Base-by-base conservation (phyloP, 257 asterid species). In the Fraxinus quadrangulata region DNA sequence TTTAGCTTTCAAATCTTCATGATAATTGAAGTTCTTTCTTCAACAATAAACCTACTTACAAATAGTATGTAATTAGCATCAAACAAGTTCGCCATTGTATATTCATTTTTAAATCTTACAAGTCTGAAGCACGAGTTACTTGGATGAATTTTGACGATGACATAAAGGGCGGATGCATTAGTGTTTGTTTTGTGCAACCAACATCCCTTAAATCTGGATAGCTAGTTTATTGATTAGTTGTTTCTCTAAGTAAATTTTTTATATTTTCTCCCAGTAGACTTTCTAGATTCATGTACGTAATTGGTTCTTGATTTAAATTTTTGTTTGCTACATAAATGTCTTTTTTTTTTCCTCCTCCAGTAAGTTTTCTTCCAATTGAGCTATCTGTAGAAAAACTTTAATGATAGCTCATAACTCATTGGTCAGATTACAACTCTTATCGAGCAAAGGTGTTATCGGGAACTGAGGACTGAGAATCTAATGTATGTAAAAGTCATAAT, bases 371-470 rank as follows among this genome's bases (percentile, higher is more conserved):
- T 61, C 33, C 68, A 61, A 61, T 8, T 21, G 14, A 3, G 42
- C 51, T 76, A 39, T 77, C 36, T 13, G 14, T 39, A 19, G n/a
- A 61, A 77, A 30, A 10, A 23, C 71, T 74, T 24, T 47, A 67
- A 66, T 84, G 83, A 78, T 33, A 39, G 24, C 40, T 81, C 70
- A 26, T 71, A 76, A 11, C 36, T 78, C 85, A 61, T 40, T 79
- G 69, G 73, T 77, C 90, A 91, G 96, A 91, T 91, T 77, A 89
- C 96, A 82, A 91, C 88, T 78, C 79, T 86, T 80, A 92, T 91
- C 56, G 96, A 91, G 85, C 92, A 91, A 86, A 86, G 94, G 84
- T 91, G 90, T 80, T 91, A 87, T 78, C 87, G 90, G 77, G 96
- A 89, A 78, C 78, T 91, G 82, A 86, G 96, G 82, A 83, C 81